Evolutionary conservation across 2,329 filamentous ascomycete genomes (phyloP).

Genomic region (Colletotrichum noveboracense): DNA sequence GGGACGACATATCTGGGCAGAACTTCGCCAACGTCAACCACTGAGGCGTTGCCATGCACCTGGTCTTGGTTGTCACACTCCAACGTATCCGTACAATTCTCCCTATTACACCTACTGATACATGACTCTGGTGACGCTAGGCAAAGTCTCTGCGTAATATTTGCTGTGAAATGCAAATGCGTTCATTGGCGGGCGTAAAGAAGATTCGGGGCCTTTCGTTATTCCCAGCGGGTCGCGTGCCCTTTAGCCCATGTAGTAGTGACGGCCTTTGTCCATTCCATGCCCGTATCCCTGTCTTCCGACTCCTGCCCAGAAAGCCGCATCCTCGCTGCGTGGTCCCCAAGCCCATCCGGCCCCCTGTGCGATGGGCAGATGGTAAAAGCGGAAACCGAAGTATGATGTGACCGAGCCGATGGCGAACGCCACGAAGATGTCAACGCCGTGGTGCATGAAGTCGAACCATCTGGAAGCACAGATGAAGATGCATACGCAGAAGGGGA

Average conservation of each 20-base stretch:
- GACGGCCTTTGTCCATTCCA: not conserved
- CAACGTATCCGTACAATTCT: not conserved
- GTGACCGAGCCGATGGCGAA: slow-evolving; percentile 71
- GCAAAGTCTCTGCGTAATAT: not conserved
- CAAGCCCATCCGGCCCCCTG: slow-evolving; percentile 76
- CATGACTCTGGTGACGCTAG: not conserved
- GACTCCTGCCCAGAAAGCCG: slow-evolving; percentile 9
- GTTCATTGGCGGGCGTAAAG: not conserved
- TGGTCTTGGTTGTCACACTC: not conserved
- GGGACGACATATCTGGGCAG: not conserved
- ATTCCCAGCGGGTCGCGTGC: not conserved
- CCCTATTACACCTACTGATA: not conserved
- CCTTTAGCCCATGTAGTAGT: not conserved
- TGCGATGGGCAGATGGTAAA: slow-evolving; percentile 71
- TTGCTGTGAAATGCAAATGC: not conserved
- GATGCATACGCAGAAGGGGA: slow-evolving; percentile 70
- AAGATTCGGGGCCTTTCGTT: not conserved
- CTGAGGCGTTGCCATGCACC: not conserved
- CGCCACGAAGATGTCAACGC: slow-evolving; percentile 79
- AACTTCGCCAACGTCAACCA: not conserved
- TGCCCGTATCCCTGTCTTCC: not conserved
- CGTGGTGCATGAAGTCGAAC: slow-evolving; percentile 80
- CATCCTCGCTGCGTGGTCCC: slow-evolving; percentile 60
- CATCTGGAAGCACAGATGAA: slow-evolving; percentile 78
- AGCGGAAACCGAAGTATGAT: slow-evolving; percentile 72